Evolutionary conservation across 768 basidiomycete species (phyloP).

Genomic region (Xerocomus brunneocitrinus): DNA sequence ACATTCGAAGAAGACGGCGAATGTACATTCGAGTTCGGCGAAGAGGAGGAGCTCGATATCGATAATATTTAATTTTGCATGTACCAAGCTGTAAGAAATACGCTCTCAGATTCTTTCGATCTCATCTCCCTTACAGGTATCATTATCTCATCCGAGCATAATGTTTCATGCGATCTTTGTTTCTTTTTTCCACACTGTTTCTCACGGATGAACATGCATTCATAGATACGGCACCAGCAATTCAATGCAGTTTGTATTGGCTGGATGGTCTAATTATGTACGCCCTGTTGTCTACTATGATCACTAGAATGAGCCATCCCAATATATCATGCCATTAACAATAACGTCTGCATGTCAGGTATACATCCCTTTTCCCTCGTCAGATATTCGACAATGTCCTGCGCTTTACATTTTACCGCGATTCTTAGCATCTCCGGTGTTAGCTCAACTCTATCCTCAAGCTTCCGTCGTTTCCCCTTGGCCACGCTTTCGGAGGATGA

Average conservation of each 20-base stretch:
- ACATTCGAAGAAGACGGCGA: conserved; percentile 88
- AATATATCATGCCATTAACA: conserved; percentile 31
- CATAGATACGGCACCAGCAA: conserved; percentile 25
- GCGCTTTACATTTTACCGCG: conserved; percentile 62
- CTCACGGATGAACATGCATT: conserved; percentile 11
- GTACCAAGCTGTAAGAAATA: conserved; percentile 18
- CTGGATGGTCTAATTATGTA: conserved; percentile 11
- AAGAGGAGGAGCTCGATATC: conserved; percentile 85
- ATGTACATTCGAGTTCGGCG: conserved; percentile 86
- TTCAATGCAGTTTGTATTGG: conserved; percentile 2
- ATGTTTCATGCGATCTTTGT: conserved; percentile 7
- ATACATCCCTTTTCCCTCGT: conserved; percentile 65
- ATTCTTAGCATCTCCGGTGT: conserved; percentile 55
- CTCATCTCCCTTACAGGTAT: conserved; percentile 11
- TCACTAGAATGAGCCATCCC: neutral
- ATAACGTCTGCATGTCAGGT: conserved; percentile 66
- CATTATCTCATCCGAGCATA: conserved; percentile 8
- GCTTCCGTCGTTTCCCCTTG: conserved; percentile 44
- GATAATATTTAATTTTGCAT: conserved; percentile 66
- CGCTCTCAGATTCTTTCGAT: neutral
- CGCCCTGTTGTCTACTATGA: too few relatives aligned
- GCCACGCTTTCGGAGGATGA: conserved; percentile 19
- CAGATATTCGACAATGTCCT: conserved; percentile 69
- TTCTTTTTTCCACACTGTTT: conserved; percentile 5
- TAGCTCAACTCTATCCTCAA: conserved; percentile 57